phyloP scores from a whole-genome alignment of 495 filamentous ascomycete genomes.

The Xylaria bambusicola region DNA sequence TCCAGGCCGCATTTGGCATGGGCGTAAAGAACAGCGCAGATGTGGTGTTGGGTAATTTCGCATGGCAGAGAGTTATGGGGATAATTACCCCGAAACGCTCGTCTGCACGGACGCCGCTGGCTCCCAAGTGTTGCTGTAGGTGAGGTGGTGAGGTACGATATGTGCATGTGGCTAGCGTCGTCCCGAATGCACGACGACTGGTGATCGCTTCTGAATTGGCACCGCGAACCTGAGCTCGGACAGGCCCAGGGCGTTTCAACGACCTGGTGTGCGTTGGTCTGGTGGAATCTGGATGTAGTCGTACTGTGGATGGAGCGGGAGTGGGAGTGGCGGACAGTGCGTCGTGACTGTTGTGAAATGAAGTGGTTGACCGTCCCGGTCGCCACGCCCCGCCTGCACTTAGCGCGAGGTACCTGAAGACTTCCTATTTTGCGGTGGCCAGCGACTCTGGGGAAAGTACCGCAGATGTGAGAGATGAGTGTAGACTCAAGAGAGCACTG shows the following conservation, averaged over 20 bases:
- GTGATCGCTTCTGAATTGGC: conserved; percentile 6
- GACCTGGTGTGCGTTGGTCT: background rate
- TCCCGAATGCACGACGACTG: background rate
- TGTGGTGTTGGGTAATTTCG: conserved; percentile 2
- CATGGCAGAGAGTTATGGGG: background rate
- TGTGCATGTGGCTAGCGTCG: conserved; percentile 6
- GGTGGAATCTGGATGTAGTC: background rate
- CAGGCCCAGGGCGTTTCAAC: conserved; percentile 11
- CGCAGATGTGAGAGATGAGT: background rate
- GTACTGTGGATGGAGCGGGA: background rate
- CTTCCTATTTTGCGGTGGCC: too few species aligned
- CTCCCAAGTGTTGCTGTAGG: background rate
- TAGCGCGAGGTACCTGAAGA: background rate
- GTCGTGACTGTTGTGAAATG: conserved; percentile 2
- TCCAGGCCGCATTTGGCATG: conserved; percentile 5
- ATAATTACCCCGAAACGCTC: conserved; percentile 9
- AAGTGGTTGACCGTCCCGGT: background rate
- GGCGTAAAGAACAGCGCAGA: conserved; percentile 4
- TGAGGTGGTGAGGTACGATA: background rate
- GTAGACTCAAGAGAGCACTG: background rate
- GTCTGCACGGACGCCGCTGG: background rate
- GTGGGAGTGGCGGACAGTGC: conserved; percentile 1
- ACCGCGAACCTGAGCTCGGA: conserved; percentile 10
- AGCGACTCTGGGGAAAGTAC: background rate
- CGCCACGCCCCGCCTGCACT: background rate